phyloP scores from a whole-genome alignment of 495 filamentous ascomycete genomes.

The Penicillium manginii region DNA sequence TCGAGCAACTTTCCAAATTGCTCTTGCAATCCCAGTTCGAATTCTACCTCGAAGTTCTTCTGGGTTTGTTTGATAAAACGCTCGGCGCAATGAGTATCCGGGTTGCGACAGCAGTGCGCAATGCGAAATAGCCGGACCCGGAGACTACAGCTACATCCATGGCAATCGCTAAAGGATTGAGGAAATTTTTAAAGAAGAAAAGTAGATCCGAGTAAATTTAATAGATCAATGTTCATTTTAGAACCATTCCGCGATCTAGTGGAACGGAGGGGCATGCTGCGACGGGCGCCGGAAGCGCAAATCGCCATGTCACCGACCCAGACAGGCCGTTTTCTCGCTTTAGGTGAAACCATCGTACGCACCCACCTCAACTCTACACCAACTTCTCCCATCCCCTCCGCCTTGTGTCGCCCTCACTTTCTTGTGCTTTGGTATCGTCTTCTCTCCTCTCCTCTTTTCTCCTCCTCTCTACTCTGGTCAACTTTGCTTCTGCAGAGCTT shows the following conservation, averaged over 20 bases:
- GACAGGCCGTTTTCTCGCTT: conserved; percentile 46
- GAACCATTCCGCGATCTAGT: not conserved
- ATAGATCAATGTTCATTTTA: not conserved
- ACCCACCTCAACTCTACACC: conserved; percentile 38
- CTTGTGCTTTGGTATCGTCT: conserved; percentile 22
- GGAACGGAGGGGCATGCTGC: conserved; percentile 27
- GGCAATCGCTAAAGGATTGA: not conserved
- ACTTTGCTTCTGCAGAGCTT: conserved; percentile 14
- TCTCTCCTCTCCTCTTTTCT: not conserved
- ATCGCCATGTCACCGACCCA: conserved; percentile 46
- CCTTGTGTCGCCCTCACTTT: conserved; percentile 16
- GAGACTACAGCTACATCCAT: not conserved
- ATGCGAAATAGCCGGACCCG: conserved; percentile 24
- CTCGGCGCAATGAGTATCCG: conserved; percentile 32
- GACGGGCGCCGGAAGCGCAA: conserved; percentile 37
- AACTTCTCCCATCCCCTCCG: conserved; percentile 27
- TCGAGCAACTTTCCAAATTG: not conserved
- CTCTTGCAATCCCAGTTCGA: not conserved
- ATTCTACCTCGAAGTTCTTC: conserved; percentile 5
- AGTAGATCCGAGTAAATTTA: not conserved
- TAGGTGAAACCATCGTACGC: conserved; percentile 50
- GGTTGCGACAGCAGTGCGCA: conserved; percentile 37
- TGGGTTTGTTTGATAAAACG: conserved; percentile 21
- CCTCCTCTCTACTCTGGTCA: conserved; percentile 14
- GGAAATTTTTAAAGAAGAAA: not conserved